Base-by-base conservation (phyloP, 164 flowering plant genomes). In the Tetracentron sinense region DNA sequence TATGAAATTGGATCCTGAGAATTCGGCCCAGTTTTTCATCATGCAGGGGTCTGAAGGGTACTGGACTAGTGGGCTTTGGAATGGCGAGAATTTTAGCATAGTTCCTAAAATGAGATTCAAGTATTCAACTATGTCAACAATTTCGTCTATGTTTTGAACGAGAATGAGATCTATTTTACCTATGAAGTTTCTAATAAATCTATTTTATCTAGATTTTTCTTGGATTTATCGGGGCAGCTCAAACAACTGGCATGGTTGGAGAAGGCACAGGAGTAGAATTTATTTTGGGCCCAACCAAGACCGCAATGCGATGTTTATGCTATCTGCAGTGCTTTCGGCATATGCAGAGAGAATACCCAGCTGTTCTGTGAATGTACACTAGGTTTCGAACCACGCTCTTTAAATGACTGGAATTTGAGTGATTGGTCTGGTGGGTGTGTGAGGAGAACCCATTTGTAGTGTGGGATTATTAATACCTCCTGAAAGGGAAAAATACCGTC, bases 361-460 rank as follows among this genome's bases (percentile, higher is more conserved):
- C 54, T 66, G 0, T 63, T 33, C 30, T 75, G 78, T 64, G 27
- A 14, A n/a, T 75, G 78, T 56, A 64, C 71, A 64, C 31, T 20
- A 3, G 78, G 78, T 25, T 75, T 53, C 28, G 19, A 26, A 28
- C 62, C 60, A 8, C 10, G 44, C 12, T 21, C 8, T 12, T 1
- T 1, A 19, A 42, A 2, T 4, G 23, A 44, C 6, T 29, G 3
- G 56, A 58, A 15, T 8, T 26, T 51, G 35, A 35, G 33, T 31
- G 56, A 19, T 26, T 61, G 11, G 52, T 14, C 78, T 19, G 56
- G 35, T 51, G 78, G 78, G 15, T 75, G 78, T 55, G 58, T 28
- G 25, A 53, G 77, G 46, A 58, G 60, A 21, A 54, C 31, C 47
- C n/a, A 16, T 12, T 35, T 69, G 57, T 54, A 33, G 21, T 74